Conservation (phyloP, 345 rosid species). For the Luvunga scandens region DNA sequence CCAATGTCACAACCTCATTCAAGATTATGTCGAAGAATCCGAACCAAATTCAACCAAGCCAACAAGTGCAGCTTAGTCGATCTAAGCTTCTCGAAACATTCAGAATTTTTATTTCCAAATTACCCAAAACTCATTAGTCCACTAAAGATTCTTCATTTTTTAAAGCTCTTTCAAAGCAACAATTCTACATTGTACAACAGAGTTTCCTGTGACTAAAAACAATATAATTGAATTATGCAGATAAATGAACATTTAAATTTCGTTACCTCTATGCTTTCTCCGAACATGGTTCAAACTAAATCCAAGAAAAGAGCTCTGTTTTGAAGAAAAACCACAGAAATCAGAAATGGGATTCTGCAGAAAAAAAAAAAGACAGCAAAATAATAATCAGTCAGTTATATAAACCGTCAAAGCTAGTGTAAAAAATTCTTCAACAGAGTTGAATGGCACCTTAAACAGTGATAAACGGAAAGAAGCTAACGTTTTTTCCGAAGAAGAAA, state of each 20-base stretch:
- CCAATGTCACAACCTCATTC: slow-evolving; percentile 3
- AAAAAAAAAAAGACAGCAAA: slow-evolving; percentile 9
- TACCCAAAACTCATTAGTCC: neutral
- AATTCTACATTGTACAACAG: neutral
- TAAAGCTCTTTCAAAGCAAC: neutral
- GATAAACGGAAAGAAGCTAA: slow-evolving; percentile 22
- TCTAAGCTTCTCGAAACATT: neutral
- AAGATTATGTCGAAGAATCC: neutral
- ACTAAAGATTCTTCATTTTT: neutral
- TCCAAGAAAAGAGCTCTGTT: slow-evolving; percentile 32
- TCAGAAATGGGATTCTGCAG: slow-evolving; percentile 44
- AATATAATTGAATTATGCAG: neutral
- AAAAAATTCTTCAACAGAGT: neutral
- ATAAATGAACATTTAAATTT: neutral
- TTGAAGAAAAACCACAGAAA: slow-evolving; percentile 43
- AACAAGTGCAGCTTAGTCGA: neutral
- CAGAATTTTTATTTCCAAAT: neutral
- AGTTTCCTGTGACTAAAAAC: neutral
- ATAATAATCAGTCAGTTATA: neutral
- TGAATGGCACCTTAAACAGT: slow-evolving; percentile 32
- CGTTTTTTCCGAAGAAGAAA: slow-evolving; percentile 30
- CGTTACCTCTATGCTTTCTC: slow-evolving; percentile 39
- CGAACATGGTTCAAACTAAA: slow-evolving; percentile 20
- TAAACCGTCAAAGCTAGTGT: neutral
- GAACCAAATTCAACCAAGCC: slow-evolving; percentile 1